Evolutionary conservation across 2,329 filamentous ascomycete species (phyloP), one percentile per base, ranked within the genome.

Genomic region (Daldinia sp.): DNA sequence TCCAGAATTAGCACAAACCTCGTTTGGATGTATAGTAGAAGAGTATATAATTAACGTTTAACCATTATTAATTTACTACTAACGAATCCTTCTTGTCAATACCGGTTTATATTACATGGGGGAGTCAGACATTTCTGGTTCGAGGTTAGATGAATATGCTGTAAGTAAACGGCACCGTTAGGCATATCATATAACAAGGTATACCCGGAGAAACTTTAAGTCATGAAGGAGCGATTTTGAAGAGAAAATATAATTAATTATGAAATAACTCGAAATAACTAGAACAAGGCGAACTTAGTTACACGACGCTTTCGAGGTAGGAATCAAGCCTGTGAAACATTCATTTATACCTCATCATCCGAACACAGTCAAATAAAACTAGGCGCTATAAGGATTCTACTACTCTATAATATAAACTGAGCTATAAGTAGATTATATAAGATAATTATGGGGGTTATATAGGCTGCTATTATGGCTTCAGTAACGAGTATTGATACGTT

Each of bases 1-100:
- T 66, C 44, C 44, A n/a, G 53, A 44, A 54, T 68, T 51, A 66
- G 68, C 44, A 65, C 62, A 62, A 26, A 54, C 50, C 50, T 50
- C n/a, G 44, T 48, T 63, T 42, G 37, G 13, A 44, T 39, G 13
- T 50, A 56, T 60, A 63, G 28, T 2, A 65, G 54, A 30, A 62
- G 48, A 33, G 51, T 42, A 26, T 42, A 26, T 26, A 18, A 58
- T 33, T 33, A 30, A 5, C 46, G 28, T 5, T 33, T 33, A 53
- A 54, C 12, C 39, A 44, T 56, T 55, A 51, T 42, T n/a, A 51
- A 56, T 30, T 63, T 3, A 28, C 26, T 26, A 50, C 26, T 60
- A 35, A 54, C 23, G 18, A 37, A 54, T 44, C 12, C 41, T 48
- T 35, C 42, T 62, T n/a, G 4, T 30, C 39, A 37, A 51, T 61